Conservation (phyloP, 202 grass and related monocot species). For the Dendrocalamus latiflorus region DNA sequence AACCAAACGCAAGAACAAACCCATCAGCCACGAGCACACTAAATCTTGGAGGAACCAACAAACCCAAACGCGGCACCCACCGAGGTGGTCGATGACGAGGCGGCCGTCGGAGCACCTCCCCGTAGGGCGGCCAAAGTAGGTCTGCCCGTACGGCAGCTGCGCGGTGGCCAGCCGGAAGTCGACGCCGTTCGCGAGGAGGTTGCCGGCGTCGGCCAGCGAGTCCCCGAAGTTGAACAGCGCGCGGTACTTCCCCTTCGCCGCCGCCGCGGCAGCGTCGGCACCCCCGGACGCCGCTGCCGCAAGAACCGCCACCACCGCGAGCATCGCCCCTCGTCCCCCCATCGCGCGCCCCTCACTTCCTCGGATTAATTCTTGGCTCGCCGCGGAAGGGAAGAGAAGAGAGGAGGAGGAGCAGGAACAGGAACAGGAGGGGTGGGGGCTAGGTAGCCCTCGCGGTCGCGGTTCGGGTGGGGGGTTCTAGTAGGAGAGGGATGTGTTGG, state of each 20-base stretch:
- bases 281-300: background rate
- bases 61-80: slow-evolving; percentile 3
- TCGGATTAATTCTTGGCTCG: too few species aligned
- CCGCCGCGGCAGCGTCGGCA: too few species aligned
- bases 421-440: background rate
- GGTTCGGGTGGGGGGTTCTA: slow-evolving; percentile 26
- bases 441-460: slow-evolving; percentile 12
- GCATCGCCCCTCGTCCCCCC: background rate
- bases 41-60: slow-evolving; percentile 3
- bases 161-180: slow-evolving; percentile 49
- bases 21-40: background rate
- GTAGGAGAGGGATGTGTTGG: slow-evolving; percentile 10
- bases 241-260: too few species aligned
- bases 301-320: slow-evolving; percentile 9
- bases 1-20: slow-evolving; percentile 1
- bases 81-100: slow-evolving; percentile 88
- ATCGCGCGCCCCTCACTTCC: background rate
- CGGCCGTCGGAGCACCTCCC: slow-evolving; percentile 97
- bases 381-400: background rate
- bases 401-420: background rate
- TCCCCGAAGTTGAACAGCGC: too few species aligned
- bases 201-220: too few species aligned
- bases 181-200: too few species aligned
- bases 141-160: slow-evolving; percentile 71
- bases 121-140: slow-evolving; percentile 74